phyloP scores from a whole-genome alignment of 495 filamentous ascomycete genomes.

The Aspergillus saccharolyticus region DNA sequence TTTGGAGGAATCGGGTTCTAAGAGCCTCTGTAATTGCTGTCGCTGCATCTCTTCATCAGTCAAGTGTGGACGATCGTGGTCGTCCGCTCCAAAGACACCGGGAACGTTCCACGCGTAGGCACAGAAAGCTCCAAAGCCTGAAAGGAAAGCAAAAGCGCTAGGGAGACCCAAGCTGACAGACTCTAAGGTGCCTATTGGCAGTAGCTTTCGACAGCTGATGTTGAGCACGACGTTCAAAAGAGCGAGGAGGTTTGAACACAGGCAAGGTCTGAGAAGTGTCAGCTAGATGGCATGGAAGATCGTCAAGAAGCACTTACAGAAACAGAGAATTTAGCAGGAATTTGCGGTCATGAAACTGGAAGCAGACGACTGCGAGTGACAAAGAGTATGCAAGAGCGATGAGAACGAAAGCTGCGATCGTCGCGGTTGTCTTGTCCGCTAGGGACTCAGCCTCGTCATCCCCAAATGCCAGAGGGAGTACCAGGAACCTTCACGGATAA shows the following conservation, averaged over 20 bases:
- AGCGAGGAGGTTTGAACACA: constrained; percentile 26
- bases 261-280: constrained; percentile 22
- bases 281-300: constrained; percentile 1
- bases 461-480: constrained; percentile 27
- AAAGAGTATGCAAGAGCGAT: constrained; percentile 23
- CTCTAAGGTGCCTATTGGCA: constrained; percentile 21
- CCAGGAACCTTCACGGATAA: constrained; percentile 22
- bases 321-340: constrained; percentile 30
- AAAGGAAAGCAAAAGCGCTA: constrained; percentile 21
- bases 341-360: constrained; percentile 16
- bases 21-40: constrained; percentile 29
- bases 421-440: constrained; percentile 15
- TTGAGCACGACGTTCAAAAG: constrained; percentile 32
- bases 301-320: constrained; percentile 16
- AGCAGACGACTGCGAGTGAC: constrained; percentile 23
- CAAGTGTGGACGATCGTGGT: constrained; percentile 21
- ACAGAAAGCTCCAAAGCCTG: constrained; percentile 25
- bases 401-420: constrained; percentile 21
- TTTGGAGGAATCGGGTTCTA: constrained; percentile 20
- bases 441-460: constrained; percentile 8
- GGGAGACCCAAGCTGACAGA: constrained; percentile 24
- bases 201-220: constrained; percentile 24
- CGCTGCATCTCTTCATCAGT: constrained; percentile 38
- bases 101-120: constrained; percentile 19
- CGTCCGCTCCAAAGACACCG: neutral